Conservation (phyloP, 148 eudicot species). For the Cornus controversa region DNA sequence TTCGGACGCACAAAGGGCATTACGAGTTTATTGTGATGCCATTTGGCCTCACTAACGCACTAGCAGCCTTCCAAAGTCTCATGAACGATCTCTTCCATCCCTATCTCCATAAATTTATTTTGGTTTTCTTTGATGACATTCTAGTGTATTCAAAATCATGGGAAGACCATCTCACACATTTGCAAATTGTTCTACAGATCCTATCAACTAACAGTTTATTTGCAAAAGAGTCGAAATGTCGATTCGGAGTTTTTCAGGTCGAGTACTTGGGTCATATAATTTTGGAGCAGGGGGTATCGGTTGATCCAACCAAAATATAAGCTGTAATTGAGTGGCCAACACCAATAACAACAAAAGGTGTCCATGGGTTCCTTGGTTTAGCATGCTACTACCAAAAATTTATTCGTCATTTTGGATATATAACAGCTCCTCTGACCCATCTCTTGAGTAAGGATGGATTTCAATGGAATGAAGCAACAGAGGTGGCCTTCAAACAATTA, state of each 20-base stretch:
- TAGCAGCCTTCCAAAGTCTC: background rate
- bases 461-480: too few species aligned
- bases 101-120: too few species aligned
- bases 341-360: background rate
- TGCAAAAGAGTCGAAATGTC: background rate
- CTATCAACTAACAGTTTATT: background rate
- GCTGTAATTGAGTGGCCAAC: background rate
- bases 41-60: background rate
- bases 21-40: conserved; percentile 2
- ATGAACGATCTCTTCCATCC: too few species aligned
- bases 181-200: too few species aligned
- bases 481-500: background rate
- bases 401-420: background rate
- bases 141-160: background rate
- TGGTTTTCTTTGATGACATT: too few species aligned
- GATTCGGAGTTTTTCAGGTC: background rate
- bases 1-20: background rate
- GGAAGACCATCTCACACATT: too few species aligned
- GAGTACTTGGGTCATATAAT: background rate
- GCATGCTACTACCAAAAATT: too few species aligned
- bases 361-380: background rate
- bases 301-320: background rate
- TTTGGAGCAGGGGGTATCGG: too few species aligned
- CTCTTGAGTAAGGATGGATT: background rate
- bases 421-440: background rate